Evolutionary conservation across 73 alveolate genomes (phyloP).

Genomic region (Blepharisma japonicum): DNA sequence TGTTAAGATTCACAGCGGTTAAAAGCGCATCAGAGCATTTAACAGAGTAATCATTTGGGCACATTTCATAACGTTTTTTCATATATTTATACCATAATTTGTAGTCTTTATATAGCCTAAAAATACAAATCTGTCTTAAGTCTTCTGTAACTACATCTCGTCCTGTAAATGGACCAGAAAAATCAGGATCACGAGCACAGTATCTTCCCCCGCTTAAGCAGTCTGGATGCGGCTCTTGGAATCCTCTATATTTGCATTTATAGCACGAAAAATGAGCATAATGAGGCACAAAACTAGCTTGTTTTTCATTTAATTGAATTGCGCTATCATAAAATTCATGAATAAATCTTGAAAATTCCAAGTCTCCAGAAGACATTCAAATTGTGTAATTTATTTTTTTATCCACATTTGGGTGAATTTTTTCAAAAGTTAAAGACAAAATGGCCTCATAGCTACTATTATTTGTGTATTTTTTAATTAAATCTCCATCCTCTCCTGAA

Average conservation of each 20-base stretch:
- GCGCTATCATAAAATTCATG: conserved; percentile 34
- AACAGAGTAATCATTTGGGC: not conserved
- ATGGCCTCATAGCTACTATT: not conserved
- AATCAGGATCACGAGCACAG: conserved; percentile 49
- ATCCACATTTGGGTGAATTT: conserved; percentile 16
- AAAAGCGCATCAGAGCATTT: not conserved
- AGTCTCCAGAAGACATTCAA: conserved; percentile 36
- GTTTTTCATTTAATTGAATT: conserved; percentile 19
- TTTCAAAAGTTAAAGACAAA: conserved; percentile 35
- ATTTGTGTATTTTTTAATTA: conserved; percentile 49
- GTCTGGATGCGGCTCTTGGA: not conserved
- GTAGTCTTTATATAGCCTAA: not conserved
- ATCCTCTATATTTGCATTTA: conserved; percentile 27
- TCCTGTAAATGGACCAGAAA: conserved; percentile 36
- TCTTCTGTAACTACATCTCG: conserved; percentile 35
- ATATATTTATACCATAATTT: not conserved
- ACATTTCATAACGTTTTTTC: not conserved
- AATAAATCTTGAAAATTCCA: conserved; percentile 45
- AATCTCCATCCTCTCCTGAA: conserved; percentile 62
- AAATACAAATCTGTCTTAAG: conserved; percentile 28
- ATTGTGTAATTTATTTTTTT: conserved; percentile 27
- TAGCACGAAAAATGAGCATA: conserved; percentile 53
- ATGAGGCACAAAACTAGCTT: conserved; percentile 42
- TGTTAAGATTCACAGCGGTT: not conserved
- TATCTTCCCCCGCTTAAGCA: conserved; percentile 46